These are phyloP conservation scores for Lodderomyces parapsilosis DNA, from an alignment of 1,139 yeast genomes.

Conservation along the genomic window DNA sequence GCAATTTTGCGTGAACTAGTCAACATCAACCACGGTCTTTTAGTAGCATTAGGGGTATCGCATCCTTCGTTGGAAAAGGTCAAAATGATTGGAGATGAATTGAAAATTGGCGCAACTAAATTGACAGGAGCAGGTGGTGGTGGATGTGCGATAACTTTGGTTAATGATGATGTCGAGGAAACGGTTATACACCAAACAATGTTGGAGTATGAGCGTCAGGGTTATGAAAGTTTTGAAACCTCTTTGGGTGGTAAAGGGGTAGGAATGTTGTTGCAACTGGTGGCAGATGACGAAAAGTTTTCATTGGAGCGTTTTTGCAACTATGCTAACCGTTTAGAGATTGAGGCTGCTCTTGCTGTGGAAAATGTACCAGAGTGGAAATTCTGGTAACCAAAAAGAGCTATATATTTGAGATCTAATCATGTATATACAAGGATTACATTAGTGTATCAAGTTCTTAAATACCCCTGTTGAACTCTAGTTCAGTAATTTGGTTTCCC, in stretches of 20 bases:
- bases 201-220: conserved; percentile 41
- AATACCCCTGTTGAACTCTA: conserved; percentile 92
- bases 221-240: conserved; percentile 80
- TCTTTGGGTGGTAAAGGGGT: conserved; percentile 89
- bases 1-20: conserved; percentile 60
- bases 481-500: conserved; percentile 58
- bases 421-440: conserved; percentile 3
- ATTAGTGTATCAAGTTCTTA: conserved; percentile 23
- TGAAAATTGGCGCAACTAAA: conserved; percentile 80
- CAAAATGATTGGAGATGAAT: conserved; percentile 58
- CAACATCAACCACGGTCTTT: conserved; percentile 84
- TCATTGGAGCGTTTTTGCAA: conserved; percentile 32
- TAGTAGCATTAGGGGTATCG: conserved; percentile 86
- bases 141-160: conserved; percentile 91
- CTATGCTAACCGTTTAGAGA: conserved; percentile 41
- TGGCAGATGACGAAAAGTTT: conserved; percentile 20
- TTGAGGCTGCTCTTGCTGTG: conserved; percentile 48
- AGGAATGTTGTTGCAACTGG: conserved; percentile 40
- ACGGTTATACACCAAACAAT: conserved; percentile 31
- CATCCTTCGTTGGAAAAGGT: conserved; percentile 84
- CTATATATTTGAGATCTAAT: background rate
- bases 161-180: conserved; percentile 49
- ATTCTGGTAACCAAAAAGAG: conserved; percentile 46
- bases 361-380: conserved; percentile 49
- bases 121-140: conserved; percentile 99